Evolutionary conservation across 2,329 filamentous ascomycete genomes (phyloP), one percentile per base, ranked within the genome.

Genomic region (Colletotrichum godetiae): DNA sequence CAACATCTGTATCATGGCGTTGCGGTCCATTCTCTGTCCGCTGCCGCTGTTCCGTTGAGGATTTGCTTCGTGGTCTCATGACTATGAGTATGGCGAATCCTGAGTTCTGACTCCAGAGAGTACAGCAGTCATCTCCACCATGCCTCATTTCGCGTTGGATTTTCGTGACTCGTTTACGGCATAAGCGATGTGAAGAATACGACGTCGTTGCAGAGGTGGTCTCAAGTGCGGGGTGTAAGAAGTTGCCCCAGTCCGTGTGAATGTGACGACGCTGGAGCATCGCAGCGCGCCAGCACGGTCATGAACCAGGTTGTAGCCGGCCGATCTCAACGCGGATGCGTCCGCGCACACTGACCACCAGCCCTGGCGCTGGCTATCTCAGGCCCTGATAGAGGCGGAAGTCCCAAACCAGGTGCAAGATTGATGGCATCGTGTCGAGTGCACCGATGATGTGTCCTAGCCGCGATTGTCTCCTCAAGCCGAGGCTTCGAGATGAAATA

Each of bases 131-230:
- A 42, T 33, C 6, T 37, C 55, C 53, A 64, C 67, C 61, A 46
- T 64, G 37, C 31, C 12, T 35, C 69, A 63, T 37, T 53, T 60
- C 33, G 13, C 35, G 35, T 6, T 64, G 53, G 24, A 49, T 52
- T 37, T 59, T 61, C 53, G 59, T 61, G 67, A 70, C 70, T 65
- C 60, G 67, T 66, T 61, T 56, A 42, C 59, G 49, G 42, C 33
- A 31, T 65, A 73, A 73, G 70, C 67, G 70, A 73, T 65, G 70
- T 65, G 70, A 70, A 64, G 22, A 70, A 70, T 70, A 56, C 70
- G 66, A 70, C 70, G 56, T 70, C 24, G 67, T 70, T 60, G 67
- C 70, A 73, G 67, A 70, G 60, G 24, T n/a, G 46, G 67, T 52
- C 55, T 55, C 35, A 13, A 49, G 19, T 46, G 67, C 70, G 67